These are phyloP conservation scores for Dicorynia guianensis DNA, from an alignment of 306 rosid genomes.

Conservation along the genomic window DNA sequence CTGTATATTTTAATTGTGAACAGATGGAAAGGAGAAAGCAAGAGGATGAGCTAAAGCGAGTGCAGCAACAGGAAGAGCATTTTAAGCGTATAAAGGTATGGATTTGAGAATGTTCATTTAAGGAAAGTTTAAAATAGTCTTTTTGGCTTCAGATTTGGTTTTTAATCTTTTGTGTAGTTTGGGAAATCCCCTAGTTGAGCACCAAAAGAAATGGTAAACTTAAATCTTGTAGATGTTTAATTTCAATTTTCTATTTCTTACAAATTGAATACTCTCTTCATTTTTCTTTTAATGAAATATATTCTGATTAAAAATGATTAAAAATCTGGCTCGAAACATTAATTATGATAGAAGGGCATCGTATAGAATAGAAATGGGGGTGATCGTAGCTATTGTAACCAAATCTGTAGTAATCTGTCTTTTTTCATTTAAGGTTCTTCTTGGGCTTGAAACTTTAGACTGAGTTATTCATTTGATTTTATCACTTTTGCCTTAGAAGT, in stretches of 20 bases:
- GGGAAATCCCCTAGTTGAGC: no score
- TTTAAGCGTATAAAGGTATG: conserved; percentile 89
- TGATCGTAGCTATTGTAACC: neutral
- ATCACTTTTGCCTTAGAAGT: neutral
- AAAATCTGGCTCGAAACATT: neutral
- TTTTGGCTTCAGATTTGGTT: neutral
- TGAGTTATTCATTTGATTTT: neutral
- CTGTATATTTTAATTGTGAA: conserved; percentile 42
- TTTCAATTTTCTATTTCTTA: neutral
- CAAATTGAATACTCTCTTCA: neutral
- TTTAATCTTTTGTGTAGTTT: neutral
- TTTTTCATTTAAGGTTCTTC: neutral
- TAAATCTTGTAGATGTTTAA: neutral
- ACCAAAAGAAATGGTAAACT: no score
- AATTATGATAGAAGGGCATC: conserved; percentile 5
- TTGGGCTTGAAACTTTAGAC: conserved; percentile 13
- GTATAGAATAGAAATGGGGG: neutral
- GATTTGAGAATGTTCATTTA: conserved; percentile 27
- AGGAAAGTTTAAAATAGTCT: conserved; percentile 13
- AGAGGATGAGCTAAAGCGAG: conserved; percentile 92
- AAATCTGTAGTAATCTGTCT: neutral
- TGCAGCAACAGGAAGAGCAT: conserved; percentile 95
- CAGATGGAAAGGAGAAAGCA: conserved; percentile 97
- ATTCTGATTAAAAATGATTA: neutral
- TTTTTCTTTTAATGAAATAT: conserved; percentile 1